Evolutionary conservation across 106 monocot species (phyloP).

Genomic region (Alisma plantagoaquatica): DNA sequence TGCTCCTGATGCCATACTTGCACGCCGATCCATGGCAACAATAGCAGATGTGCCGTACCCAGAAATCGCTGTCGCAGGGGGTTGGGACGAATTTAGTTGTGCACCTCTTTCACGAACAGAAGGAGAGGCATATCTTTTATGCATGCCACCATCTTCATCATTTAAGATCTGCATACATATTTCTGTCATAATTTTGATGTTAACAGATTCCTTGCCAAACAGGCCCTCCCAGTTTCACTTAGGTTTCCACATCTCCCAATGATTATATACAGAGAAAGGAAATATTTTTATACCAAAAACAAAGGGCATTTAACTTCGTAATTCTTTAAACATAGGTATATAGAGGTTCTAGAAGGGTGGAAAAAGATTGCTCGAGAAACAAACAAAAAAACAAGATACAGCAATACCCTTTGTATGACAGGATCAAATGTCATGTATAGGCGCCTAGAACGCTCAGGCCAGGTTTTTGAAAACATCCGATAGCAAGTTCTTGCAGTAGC

Average conservation of each 20-base stretch:
- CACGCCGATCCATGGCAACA: conserved; percentile 90
- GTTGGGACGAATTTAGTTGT: conserved; percentile 35
- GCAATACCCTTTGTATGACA: conserved; percentile 89
- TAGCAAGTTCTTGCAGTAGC: conserved; percentile 89
- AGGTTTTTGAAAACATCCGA: conserved; percentile 92
- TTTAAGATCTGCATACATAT: conserved; percentile 54
- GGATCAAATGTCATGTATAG: conserved; percentile 85
- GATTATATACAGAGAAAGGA: too few relatives aligned
- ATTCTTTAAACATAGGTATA: too few relatives aligned
- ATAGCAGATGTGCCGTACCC: conserved; percentile 95
- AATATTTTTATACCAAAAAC: too few relatives aligned
- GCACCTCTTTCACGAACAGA: conserved; percentile 72
- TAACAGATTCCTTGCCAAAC: too few relatives aligned
- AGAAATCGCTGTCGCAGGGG: conserved; percentile 31
- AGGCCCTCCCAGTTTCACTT: too few relatives aligned
- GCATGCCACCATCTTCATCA: conserved; percentile 96
- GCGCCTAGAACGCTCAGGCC: conserved; percentile 93
- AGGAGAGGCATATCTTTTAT: conserved; percentile 94
- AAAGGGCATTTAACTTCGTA: too few relatives aligned
- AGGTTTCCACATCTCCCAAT: too few relatives aligned
- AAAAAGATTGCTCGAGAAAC: too few relatives aligned
- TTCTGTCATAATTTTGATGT: too few relatives aligned
- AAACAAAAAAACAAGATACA: not conserved
- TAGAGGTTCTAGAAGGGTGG: too few relatives aligned
- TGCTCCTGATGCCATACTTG: conserved; percentile 42